Base-by-base conservation (phyloP, 352 stramenopile genomes). In the Pythium grandisporangium region DNA sequence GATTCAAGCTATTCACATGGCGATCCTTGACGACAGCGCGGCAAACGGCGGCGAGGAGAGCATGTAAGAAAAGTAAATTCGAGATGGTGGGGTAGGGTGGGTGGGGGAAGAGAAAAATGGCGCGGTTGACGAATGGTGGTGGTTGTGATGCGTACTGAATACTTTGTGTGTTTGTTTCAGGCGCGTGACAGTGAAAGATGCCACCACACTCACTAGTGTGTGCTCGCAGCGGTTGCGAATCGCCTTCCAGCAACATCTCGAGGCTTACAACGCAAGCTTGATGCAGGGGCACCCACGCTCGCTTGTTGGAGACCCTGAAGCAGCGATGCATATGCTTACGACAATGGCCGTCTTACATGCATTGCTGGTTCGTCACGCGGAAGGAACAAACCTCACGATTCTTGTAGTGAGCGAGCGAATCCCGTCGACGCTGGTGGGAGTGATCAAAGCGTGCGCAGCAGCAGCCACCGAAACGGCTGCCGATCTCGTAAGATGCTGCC, bases 351-450 rank as follows among this genome's bases (percentile, higher is more conserved):
- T n/a, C n/a, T n/a, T n/a, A n/a, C n/a, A n/a, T n/a, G n/a, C n/a
- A n/a, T n/a, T n/a, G n/a, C n/a, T n/a, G n/a, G n/a, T n/a, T n/a
- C n/a, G n/a, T n/a, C n/a, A n/a, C n/a, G n/a, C n/a, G n/a, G n/a
- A n/a, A n/a, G n/a, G n/a, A n/a, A n/a, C n/a, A n/a, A n/a, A n/a
- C n/a, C n/a, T n/a, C 39, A 56, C 38, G 16, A 39, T 77, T 4
- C 32, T 81, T 6, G 65, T 70, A 10, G 48, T 63, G 11, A 64
- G 63, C 19, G 70, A 79, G 37, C 60, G 66, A 20, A 56, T 81
- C 1, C 68, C 67, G 6, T 79, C 66, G 4, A 81, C 56, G 17
- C 46, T 84, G 4, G 63, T 81, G 2, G 77, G 79, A 39, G 39
- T 73, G 14, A 41, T 73, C 17, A 76, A 81, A 42, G 67, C 70